Evolutionary conservation across 805 yeast species (phyloP).

Genomic region (Barnettozyma pratensis): DNA sequence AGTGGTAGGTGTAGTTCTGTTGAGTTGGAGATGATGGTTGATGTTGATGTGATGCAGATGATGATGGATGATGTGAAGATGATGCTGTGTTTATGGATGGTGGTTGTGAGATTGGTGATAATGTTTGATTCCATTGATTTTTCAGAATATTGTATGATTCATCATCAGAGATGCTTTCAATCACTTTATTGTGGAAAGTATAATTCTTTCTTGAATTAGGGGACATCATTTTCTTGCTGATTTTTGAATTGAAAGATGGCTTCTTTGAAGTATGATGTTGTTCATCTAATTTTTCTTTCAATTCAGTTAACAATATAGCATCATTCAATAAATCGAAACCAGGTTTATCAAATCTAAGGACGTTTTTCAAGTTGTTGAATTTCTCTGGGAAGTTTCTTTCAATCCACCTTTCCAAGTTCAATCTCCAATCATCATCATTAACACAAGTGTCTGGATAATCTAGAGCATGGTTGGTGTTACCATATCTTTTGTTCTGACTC

Average conservation of each 20-base stretch:
- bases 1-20: conserved; percentile 4
- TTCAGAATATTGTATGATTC: conserved; percentile 7
- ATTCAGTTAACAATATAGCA: conserved; percentile 23
- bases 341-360: conserved; percentile 28
- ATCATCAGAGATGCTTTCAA: conserved; percentile 12
- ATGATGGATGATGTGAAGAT: conserved; percentile 2
- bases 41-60: conserved; percentile 1
- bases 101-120: conserved; percentile 12
- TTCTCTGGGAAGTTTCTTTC: conserved; percentile 36
- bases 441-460: conserved; percentile 30
- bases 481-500: conserved; percentile 17
- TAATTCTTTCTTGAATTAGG: conserved; percentile 7
- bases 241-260: conserved; percentile 27
- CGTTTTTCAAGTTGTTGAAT: conserved; percentile 34
- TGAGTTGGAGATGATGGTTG: conserved; percentile 7
- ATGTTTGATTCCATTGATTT: conserved; percentile 6
- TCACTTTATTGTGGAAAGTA: conserved; percentile 11
- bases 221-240: conserved; percentile 25
- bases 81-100: background rate
- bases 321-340: conserved; percentile 26
- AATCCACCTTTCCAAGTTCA: conserved; percentile 34
- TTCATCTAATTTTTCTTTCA: conserved; percentile 22
- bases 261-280: conserved; percentile 15
- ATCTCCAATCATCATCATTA: conserved; percentile 41
- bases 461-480: conserved; percentile 15